These are phyloP conservation scores for Ulota crispa DNA, from an alignment of 225 moss, liverwort and hornwort species.

Conservation along the genomic window DNA sequence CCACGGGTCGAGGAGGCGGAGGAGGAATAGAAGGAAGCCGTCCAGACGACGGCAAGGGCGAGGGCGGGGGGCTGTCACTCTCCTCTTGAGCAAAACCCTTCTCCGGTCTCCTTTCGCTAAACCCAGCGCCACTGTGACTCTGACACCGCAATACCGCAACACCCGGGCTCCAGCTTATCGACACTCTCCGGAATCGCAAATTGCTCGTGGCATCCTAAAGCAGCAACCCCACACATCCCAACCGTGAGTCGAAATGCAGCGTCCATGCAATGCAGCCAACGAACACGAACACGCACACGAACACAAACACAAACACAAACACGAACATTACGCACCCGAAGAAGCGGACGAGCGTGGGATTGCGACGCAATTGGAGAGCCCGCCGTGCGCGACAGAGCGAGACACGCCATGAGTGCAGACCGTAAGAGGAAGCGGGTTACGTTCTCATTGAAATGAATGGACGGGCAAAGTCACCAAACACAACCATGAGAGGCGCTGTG, in stretches of 20 bases:
- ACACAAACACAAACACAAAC: background rate
- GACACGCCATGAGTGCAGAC: slow-evolving; percentile 35
- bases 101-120: slow-evolving; percentile 22
- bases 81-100: background rate
- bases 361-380: slow-evolving; percentile 22
- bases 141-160: slow-evolving; percentile 22
- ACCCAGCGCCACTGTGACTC: slow-evolving; percentile 27
- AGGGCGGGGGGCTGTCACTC: background rate
- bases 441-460: slow-evolving; percentile 26
- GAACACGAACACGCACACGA: background rate
- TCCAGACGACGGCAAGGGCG: background rate
- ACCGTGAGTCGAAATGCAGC: slow-evolving; percentile 6
- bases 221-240: background rate
- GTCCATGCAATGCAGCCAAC: slow-evolving; percentile 21
- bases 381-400: too few species aligned
- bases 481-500: background rate
- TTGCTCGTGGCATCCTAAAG: slow-evolving; percentile 16
- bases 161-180: slow-evolving; percentile 20
- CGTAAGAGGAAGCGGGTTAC: slow-evolving; percentile 15
- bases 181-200: slow-evolving; percentile 22
- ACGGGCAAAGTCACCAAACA: background rate
- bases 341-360: slow-evolving; percentile 19
- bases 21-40: background rate
- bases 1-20: slow-evolving; percentile 11
- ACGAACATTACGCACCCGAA: slow-evolving; percentile 21